These are phyloP conservation scores for Globisporangium yorkense DNA, from an alignment of 352 stramenopile genomes.

Conservation along the genomic window DNA sequence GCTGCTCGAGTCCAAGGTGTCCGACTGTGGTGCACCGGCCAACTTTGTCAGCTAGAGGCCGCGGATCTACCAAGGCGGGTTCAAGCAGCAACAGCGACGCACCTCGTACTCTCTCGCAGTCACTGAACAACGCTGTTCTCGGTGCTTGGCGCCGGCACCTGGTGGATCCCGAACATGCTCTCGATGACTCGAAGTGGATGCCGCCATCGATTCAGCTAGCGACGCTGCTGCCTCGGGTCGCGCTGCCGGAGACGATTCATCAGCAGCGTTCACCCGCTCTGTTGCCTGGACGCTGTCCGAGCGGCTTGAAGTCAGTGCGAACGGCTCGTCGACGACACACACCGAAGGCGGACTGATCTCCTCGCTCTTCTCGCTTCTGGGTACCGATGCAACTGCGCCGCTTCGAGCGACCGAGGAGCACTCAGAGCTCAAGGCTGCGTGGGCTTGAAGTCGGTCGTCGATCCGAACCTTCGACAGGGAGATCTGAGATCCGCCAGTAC, in stretches of 20 bases:
- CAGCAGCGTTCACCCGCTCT: neutral
- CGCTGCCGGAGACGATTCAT: neutral
- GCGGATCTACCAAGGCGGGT: neutral
- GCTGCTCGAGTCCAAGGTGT: constrained; percentile 15
- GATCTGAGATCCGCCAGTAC: neutral
- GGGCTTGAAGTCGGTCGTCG: neutral
- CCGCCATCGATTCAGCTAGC: neutral
- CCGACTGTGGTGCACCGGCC: constrained; percentile 2
- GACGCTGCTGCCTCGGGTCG: neutral
- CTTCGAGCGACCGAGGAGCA: neutral
- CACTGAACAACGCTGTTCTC: neutral
- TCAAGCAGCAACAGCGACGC: neutral
- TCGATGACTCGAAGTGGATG: neutral
- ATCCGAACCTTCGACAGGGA: neutral
- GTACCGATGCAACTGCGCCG: neutral
- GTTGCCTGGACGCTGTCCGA: neutral
- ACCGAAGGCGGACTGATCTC: constrained; percentile 2
- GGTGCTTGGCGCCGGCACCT: neutral
- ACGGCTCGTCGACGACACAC: neutral
- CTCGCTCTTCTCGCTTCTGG: constrained; percentile 9
- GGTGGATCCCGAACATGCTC: too few relatives aligned
- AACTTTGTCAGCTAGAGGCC: neutral
- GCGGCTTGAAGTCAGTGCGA: neutral
- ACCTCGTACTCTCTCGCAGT: neutral
- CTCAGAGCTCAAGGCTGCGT: neutral